Evolutionary conservation across 306 rosid species (phyloP), one percentile per base, ranked within the genome.

Genomic region (Psophocarpus tetragonolobus): DNA sequence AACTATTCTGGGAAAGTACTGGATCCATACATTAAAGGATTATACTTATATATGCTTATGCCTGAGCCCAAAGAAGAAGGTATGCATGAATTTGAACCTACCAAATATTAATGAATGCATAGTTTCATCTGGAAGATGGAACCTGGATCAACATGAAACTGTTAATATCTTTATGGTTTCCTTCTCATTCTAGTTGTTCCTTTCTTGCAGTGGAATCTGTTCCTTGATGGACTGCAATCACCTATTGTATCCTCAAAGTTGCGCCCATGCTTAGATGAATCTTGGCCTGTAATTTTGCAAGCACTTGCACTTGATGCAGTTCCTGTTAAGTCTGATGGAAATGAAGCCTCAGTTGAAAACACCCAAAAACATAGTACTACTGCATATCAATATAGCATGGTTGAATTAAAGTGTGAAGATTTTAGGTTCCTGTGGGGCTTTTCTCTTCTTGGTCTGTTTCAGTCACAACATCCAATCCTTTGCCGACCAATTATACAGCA

Each of bases 241-340:
- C 90, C 96, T 82, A 75, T 86, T 73, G 91, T 84, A 69, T 87
- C 90, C 77, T 88, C 90, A 63, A 92, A 92, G 85, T 84, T 95
- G 84, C 90, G 75, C 47, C 88, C 93, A 53, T 87, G 97, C 87
- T 86, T 95, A 75, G 95, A 95, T 85, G 97, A 92, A 87, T 92
- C 97, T n/a, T 95, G 98, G 98, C 97, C 98, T 17, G 93, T 95
- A 80, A 88, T 95, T 76, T 85, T 95, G 86, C 98, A 92, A 86
- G 98, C 98, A 65, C 87, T 95, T 87, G 97, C 93, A 62, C 81
- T 91, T 73, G 98, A 92, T 80, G 94, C 98, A 47, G 91, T 92
- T 86, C 98, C 98, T 48, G 86, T 58, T 73, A 81, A 83, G 88
- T 66, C 84, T 72, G 87, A 85, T 76, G 90, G 78, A 83, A 80